These are phyloP conservation scores for Hanseniaspora guilliermondii DNA, from an alignment of 805 yeast species.

Conservation along the genomic window DNA sequence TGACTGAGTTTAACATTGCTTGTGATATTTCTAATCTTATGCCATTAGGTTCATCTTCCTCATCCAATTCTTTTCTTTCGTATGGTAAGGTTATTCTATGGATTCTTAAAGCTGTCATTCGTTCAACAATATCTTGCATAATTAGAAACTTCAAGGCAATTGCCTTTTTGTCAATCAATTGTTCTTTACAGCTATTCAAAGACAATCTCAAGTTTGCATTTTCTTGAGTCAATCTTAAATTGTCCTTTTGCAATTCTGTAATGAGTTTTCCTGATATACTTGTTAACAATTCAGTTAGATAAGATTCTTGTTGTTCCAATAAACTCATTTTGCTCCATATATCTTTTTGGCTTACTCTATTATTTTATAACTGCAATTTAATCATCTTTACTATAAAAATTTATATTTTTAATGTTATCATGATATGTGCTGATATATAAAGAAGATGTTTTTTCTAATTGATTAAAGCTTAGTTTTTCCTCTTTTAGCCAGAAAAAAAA, in stretches of 20 bases:
- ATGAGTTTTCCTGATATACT: slow-evolving; percentile 5
- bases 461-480: no score
- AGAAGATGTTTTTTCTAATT: no score
- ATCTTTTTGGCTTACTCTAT: no score
- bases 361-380: no score
- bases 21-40: slow-evolving; percentile 10
- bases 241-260: slow-evolving; percentile 5
- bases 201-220: slow-evolving; percentile 9
- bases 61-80: slow-evolving; percentile 9
- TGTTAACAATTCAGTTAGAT: not conserved
- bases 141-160: slow-evolving; percentile 3
- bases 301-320: not conserved
- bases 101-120: slow-evolving; percentile 11
- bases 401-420: no score
- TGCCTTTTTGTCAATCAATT: not conserved
- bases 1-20: slow-evolving; percentile 1
- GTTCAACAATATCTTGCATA: slow-evolving; percentile 12
- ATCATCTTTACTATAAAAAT: no score
- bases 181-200: not conserved
- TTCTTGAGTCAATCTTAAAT: slow-evolving; percentile 2
- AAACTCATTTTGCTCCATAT: not conserved
- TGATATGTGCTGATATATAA: no score
- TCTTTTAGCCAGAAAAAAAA: no score
- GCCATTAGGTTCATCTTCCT: slow-evolving; percentile 12
- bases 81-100: slow-evolving; percentile 11